Evolutionary conservation across 768 basidiomycete species (phyloP).

Genomic region (Saitozyma podzolica): DNA sequence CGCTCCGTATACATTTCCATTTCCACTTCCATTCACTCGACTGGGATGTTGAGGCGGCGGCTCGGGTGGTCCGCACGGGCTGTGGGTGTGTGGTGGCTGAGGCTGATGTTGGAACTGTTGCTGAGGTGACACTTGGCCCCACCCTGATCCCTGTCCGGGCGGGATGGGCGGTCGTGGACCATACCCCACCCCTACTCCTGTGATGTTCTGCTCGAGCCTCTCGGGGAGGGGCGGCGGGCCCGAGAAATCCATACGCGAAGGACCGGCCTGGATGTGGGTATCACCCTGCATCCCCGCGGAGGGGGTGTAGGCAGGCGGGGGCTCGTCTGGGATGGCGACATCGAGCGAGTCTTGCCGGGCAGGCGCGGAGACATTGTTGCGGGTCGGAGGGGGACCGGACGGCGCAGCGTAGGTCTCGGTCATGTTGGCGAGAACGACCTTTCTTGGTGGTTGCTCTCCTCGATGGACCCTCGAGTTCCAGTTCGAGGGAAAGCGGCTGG

Average conservation of each 20-base stretch:
- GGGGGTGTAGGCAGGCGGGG: constrained; percentile 41
- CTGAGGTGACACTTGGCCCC: background rate
- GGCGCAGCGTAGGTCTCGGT: constrained; percentile 17
- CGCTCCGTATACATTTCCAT: background rate
- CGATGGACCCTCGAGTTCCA: too few species aligned
- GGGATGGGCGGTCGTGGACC: constrained; percentile 13
- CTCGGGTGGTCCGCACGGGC: background rate
- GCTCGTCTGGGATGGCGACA: constrained; percentile 25
- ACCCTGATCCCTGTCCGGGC: constrained; percentile 8
- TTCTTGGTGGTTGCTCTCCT: too few species aligned
- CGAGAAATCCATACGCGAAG: constrained; percentile 39
- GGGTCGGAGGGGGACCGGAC: constrained; percentile 12
- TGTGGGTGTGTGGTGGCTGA: too few species aligned
- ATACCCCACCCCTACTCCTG: constrained; percentile 42
- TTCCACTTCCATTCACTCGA: background rate
- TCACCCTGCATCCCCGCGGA: constrained; percentile 16
- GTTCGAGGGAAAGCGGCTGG: too few species aligned
- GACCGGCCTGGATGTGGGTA: constrained; percentile 27
- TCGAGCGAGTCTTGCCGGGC: constrained; percentile 11
- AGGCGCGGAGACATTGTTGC: background rate
- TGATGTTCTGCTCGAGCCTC: constrained; percentile 26
- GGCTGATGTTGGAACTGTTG: too few species aligned
- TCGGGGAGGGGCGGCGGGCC: constrained; percentile 44
- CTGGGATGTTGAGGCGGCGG: background rate
- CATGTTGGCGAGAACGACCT: constrained; percentile 3